Base-by-base conservation (phyloP, 345 rosid species). In the Lumnitzera littorea region DNA sequence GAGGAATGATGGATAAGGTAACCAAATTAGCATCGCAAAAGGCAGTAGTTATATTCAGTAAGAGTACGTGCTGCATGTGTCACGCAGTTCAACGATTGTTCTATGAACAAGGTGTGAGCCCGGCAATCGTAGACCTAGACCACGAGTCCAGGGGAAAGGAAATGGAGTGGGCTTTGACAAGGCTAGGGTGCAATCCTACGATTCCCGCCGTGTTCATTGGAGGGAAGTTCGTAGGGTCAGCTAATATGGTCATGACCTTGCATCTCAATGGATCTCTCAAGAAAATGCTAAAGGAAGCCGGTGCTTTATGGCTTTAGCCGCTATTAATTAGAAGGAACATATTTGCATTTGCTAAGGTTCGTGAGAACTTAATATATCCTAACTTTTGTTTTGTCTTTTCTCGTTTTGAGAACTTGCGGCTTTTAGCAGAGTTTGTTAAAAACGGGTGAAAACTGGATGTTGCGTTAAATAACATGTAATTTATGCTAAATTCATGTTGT, bases 21-120 rank as follows among this genome's bases (percentile, higher is more conserved):
- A 78, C 77, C 15, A 92, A 74, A 67, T 63, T 92, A 67, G 91
- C 88, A 14, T 81, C 96, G 1, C 94, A 87, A 56, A 92, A 82
- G 78, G 96, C 96, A n/a, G 96, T 92, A 77, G 96, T 92, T 82
- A 92, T 89, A 51, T 92, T 89, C 83, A 89, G 96, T 83, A 89
- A 87, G 84, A 89, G 89, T 61, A 72, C 96, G 0, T 92, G 96
- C 71, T 85, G 89, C 77, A 87, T 92, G 96, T 70, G 91, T 79
- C 96, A 92, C 67, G 88, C 98, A 50, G 85, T 89, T 48, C 89
- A 92, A 75, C 74, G 91, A 31, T 61, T 92, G 72, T 92, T 92
- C 54, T 92, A 92, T 57, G 98, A 89, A 63, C 95, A 80, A 65
- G 96, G 91, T 2, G 96, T 85, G 69, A 82, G 88, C 75, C 96